Evolutionary conservation across 2,329 filamentous ascomycete species (phyloP).

Genomic region (Curvularia sp.): DNA sequence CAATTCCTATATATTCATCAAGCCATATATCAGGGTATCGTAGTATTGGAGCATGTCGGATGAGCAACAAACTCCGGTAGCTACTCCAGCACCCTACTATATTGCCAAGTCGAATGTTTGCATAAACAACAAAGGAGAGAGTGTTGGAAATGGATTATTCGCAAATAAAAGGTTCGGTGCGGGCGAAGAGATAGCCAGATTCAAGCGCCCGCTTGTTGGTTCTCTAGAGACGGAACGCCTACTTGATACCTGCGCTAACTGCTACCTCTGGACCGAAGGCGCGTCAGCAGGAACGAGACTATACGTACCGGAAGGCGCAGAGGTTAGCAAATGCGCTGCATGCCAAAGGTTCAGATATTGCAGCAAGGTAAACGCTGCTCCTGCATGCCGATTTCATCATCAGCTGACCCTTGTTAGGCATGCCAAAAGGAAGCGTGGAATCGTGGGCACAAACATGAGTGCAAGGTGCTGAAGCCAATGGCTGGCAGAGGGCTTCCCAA

Average conservation of each 20-base stretch:
- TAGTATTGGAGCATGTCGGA: slow-evolving; percentile 1
- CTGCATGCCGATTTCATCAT: not conserved
- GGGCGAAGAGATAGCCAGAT: slow-evolving; percentile 58
- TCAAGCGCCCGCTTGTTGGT: slow-evolving; percentile 61
- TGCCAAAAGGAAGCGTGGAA: slow-evolving; percentile 69
- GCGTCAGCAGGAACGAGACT: slow-evolving; percentile 40
- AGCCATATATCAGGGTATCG: not conserved
- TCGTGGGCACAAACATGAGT: slow-evolving; percentile 65
- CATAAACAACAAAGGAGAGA: slow-evolving; percentile 28
- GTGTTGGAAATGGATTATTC: slow-evolving; percentile 62
- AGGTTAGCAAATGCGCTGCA: slow-evolving; percentile 63
- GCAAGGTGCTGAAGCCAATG: slow-evolving; percentile 58
- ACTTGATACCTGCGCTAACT: slow-evolving; percentile 64
- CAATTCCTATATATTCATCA: not conserved
- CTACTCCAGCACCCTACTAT: slow-evolving; percentile 24
- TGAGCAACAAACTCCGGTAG: slow-evolving; percentile 3
- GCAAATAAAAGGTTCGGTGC: slow-evolving; percentile 56
- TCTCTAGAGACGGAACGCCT: slow-evolving; percentile 62
- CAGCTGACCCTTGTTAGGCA: slow-evolving; percentile 46
- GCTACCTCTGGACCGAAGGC: slow-evolving; percentile 56
- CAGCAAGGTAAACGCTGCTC: slow-evolving; percentile 56
- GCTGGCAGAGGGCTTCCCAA: slow-evolving; percentile 58
- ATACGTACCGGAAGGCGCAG: slow-evolving; percentile 43
- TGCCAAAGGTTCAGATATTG: slow-evolving; percentile 68
- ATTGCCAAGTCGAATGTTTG: slow-evolving; percentile 34